Base-by-base conservation (phyloP, 2,329 filamentous ascomycete species). In the Zarea fungicola region DNA sequence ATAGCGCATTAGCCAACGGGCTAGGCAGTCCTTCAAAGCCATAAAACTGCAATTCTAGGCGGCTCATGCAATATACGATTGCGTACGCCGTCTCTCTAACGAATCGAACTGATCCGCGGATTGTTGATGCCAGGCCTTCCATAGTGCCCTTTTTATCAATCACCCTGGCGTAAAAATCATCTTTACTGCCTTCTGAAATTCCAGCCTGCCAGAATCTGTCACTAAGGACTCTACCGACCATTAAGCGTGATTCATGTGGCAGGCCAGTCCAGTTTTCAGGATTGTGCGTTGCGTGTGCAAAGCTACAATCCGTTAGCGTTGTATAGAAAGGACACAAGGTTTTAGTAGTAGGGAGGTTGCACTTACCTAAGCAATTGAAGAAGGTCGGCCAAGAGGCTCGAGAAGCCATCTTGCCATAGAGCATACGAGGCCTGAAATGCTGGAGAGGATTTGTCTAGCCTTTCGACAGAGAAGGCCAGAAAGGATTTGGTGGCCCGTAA, bases 191-290 rank as follows among this genome's bases (percentile, higher is more conserved):
- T 53, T 85, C 87, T 0, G 93, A 97, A 43, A 99, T 99, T 9
- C 93, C 93, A 6, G 91, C 89, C 72, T 99, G 93, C 93, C 93
- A 99, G 65, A 99, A 99, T 21, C 93, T 80, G 66, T 99, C 93
- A 13, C 90, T 95, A 19, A 99, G 72, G 18, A 97, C 89, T 19
- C 88, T 81, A 36, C 83, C 80, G 32, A 97, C 87, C 45, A 95
- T 81, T 5, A 77, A 71, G 51, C 84, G 84, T 74, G 95, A 85
- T 35, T 95, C 89, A 10, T 73, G 65, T 1, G 90, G 85, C 14
- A 96, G 70, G 26, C 84, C 80, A 9, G 77, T 74, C 92, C 93
- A 99, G 61, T 90, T 95, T 18, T 80, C 74, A 2, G 88, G 81
- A 58, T 96, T 91, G 62, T 96, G 90, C 54, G 95, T 91, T 1